Evolutionary conservation across 257 asterid species (phyloP).

Genomic region (Leonotis leonurus): DNA sequence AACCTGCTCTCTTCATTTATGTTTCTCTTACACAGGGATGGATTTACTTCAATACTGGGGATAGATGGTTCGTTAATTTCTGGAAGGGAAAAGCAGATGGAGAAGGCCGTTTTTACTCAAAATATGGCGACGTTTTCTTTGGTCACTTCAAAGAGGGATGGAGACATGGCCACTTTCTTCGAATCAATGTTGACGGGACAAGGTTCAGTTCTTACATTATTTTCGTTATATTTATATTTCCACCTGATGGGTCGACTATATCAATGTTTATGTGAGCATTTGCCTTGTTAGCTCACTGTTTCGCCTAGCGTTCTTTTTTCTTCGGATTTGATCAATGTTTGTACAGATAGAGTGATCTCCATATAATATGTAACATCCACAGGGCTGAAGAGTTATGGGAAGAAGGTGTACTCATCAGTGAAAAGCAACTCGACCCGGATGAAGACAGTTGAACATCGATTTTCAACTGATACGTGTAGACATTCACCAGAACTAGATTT

Average conservation of each 20-base stretch:
- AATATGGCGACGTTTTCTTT: slow-evolving; percentile 71
- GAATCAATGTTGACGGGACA: slow-evolving; percentile 72
- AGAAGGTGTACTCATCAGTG: slow-evolving; percentile 67
- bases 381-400: slow-evolving; percentile 79
- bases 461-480: neutral
- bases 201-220: slow-evolving; percentile 38
- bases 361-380: neutral
- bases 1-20: slow-evolving; percentile 2
- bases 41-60: slow-evolving; percentile 89
- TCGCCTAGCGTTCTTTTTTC: neutral
- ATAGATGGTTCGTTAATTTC: slow-evolving; percentile 86
- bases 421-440: slow-evolving; percentile 47
- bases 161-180: slow-evolving; percentile 85
- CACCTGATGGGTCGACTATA: neutral
- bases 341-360: neutral
- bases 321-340: neutral
- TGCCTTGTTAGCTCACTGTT: neutral
- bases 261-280: neutral
- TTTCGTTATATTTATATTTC: neutral
- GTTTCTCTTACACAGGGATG: slow-evolving; percentile 56
- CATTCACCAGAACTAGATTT: neutral
- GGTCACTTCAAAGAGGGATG: slow-evolving; percentile 98
- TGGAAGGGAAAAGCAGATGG: slow-evolving; percentile 99
- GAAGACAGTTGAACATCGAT: slow-evolving; percentile 20
- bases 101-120: slow-evolving; percentile 88